A percentile compares a stretch with the other conserved stretches of the same genome.
These are phyloP conservation scores for Coniferiporia sulphurascens DNA, from an alignment of 1,284 basidiomycete genomes.

Conservation along the genomic window DNA sequence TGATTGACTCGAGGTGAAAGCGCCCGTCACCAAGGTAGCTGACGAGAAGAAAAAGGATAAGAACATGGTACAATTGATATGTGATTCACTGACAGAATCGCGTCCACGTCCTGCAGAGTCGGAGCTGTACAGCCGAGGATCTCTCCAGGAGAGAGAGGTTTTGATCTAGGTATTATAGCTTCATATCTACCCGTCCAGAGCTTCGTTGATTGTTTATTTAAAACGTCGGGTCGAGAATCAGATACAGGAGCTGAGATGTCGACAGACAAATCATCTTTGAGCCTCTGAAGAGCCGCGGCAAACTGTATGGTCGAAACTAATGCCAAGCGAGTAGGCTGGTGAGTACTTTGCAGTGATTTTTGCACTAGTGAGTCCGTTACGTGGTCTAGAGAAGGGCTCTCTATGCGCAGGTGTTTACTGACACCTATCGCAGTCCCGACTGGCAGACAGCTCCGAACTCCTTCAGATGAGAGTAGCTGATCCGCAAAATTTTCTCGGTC, in stretches of 20 bases:
- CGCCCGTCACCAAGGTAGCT: slow-evolving; percentile 98
- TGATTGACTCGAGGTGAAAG: slow-evolving; percentile 97
- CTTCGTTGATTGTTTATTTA: slow-evolving; percentile 19
- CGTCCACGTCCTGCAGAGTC: slow-evolving; percentile 73
- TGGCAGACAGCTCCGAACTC: slow-evolving; percentile 40
- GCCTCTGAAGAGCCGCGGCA: slow-evolving; percentile 80
- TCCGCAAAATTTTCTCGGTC: slow-evolving; percentile 59
- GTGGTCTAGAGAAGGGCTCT: slow-evolving; percentile 28
- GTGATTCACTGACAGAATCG: slow-evolving; percentile 63
- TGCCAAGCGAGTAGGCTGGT: slow-evolving; percentile 68
- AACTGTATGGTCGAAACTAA: slow-evolving; percentile 96
- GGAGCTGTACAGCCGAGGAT: slow-evolving; percentile 98
- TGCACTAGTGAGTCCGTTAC: slow-evolving; percentile 6
- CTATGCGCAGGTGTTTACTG: slow-evolving; percentile 52
- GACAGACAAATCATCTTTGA: slow-evolving; percentile 71
- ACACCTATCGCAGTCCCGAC: slow-evolving; percentile 50
- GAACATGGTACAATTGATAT: not conserved
- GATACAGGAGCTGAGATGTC: slow-evolving; percentile 29
- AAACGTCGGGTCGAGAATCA: not conserved
- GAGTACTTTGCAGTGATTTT: slow-evolving; percentile 15
- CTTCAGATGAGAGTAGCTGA: slow-evolving; percentile 52
- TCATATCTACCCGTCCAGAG: slow-evolving; percentile 70
- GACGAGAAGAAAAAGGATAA: slow-evolving; percentile 16
- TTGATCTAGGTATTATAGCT: slow-evolving; percentile 80
- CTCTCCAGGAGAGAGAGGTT: slow-evolving; percentile 94